Evolutionary conservation across 1,139 yeast genomes (phyloP), one percentile per base, ranked within the genome.

Genomic region (Suhomyces atakaporum): DNA sequence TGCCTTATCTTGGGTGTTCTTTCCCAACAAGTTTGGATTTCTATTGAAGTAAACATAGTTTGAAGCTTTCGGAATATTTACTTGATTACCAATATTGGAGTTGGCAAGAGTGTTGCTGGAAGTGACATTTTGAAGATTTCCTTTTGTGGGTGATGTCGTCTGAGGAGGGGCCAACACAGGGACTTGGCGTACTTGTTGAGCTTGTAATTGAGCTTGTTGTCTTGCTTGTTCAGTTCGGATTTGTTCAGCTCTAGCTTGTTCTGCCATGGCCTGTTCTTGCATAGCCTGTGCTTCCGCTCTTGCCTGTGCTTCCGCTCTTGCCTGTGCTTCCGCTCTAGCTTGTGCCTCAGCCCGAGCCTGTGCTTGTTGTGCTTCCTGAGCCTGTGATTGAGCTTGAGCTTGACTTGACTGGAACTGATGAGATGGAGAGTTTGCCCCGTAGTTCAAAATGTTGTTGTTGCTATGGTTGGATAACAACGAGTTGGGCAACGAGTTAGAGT

Each of bases 41-140:
- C 97, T 79, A 53, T 84, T 90, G 62, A 90, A 85, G 53, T 80
- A 77, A 38, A 84, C 88, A 49, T 83, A 82, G 44, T 69, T 70
- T 21, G 56, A 45, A 12, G 35, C 21, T 32, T 43, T 47, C 2
- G 46, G 39, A 9, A 30, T 28, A 15, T 29, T 36, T 16, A 28
- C 40, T 16, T 37, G 42, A 24, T 34, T 25, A 19, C 46, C 45
- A 9, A 38, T 33, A 14, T 28, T 25, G 14, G 56, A 29, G 16
- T 38, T 43, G 27, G 52, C 42, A 26, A 43, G 35, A 1, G 47
- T 42, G 23, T 43, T 44, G 29, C 33, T 45, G 8, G 42, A 38
- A 3, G 49, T 45, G 5, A 45, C 22, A 19, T 27, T 37, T 20
- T 36, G 40, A 10, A 39, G 28, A 14, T 35, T 33, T 7, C 24